Percentiles rank a stretch among this genome's conserved stretches.
phyloP scores from a whole-genome alignment of 352 stramenopile species.

The Globisporangium radiosum region DNA sequence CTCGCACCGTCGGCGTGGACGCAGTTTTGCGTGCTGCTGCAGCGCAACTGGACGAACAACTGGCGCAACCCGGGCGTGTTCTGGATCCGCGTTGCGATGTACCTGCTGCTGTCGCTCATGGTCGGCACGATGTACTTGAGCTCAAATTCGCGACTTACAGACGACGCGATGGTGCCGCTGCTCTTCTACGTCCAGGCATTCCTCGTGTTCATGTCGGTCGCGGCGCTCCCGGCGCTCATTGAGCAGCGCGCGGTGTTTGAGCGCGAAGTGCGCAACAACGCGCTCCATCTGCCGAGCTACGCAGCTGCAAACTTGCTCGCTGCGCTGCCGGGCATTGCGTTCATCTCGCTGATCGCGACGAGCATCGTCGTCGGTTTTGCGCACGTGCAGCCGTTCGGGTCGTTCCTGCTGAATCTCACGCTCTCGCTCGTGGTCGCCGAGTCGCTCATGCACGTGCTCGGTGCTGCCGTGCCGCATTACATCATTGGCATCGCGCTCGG shows the following conservation, averaged over 20 bases:
- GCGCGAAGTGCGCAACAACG: constrained; percentile 71
- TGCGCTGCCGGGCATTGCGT: constrained; percentile 48
- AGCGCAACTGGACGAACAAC: constrained; percentile 56
- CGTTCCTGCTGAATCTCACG: constrained; percentile 70
- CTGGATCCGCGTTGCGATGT: constrained; percentile 81
- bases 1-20: constrained; percentile 31
- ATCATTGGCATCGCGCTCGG: constrained; percentile 83
- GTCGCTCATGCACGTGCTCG: constrained; percentile 76
- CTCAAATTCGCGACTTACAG: constrained; percentile 30
- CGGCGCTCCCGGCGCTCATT: constrained; percentile 78
- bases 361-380: constrained; percentile 46
- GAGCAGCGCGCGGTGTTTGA: constrained; percentile 80
- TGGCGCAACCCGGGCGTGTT: constrained; percentile 65
- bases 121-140: constrained; percentile 68
- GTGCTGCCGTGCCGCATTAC: constrained; percentile 75
- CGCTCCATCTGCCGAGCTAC: constrained; percentile 70
- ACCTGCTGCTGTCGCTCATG: constrained; percentile 66
- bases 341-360: constrained; percentile 55
- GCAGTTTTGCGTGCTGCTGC: constrained; percentile 49
- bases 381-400: constrained; percentile 45
- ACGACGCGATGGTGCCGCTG: constrained; percentile 41
- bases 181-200: constrained; percentile 89
- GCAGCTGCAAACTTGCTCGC: constrained; percentile 68
- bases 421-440: constrained; percentile 72
- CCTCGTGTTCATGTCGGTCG: constrained; percentile 89